Conservation (phyloP, 2,329 filamentous ascomycete genomes). For the Trichoderma hamatum region DNA sequence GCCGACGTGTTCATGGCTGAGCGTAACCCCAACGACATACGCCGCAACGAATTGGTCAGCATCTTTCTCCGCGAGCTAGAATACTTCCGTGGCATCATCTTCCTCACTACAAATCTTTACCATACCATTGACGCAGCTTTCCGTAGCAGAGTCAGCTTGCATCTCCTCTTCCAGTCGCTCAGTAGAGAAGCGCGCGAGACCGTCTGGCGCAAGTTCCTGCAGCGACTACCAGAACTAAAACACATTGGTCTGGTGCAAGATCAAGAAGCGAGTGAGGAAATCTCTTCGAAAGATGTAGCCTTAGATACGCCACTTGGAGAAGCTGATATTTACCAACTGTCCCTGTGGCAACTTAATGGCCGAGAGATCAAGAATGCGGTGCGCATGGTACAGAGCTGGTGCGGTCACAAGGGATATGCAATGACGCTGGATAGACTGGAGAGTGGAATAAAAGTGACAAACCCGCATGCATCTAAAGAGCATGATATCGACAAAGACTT, state of each 20-base stretch:
- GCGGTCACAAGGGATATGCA: constrained; percentile 47
- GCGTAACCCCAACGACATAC: constrained; percentile 49
- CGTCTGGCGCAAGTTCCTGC: constrained; percentile 53
- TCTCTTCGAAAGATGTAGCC: not conserved
- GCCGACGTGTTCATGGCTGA: constrained; percentile 57
- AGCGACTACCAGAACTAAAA: constrained; percentile 36
- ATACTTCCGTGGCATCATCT: constrained; percentile 50
- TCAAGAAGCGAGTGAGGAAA: constrained; percentile 16
- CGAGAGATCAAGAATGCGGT: constrained; percentile 53
- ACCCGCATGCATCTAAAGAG: constrained; percentile 46
- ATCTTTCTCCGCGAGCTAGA: constrained; percentile 52
- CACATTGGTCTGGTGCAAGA: not conserved
- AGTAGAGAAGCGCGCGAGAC: constrained; percentile 41
- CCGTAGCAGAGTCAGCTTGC: constrained; percentile 51
- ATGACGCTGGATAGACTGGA: constrained; percentile 49
- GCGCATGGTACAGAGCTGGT: constrained; percentile 52
- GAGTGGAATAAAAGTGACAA: constrained; percentile 50
- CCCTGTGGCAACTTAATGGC: constrained; percentile 48
- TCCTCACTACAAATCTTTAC: constrained; percentile 50
- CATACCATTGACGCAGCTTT: constrained; percentile 50
- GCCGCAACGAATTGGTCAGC: constrained; percentile 53
- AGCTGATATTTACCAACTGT: constrained; percentile 44
- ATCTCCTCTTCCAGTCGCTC: constrained; percentile 50
- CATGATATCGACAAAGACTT: constrained; percentile 34
- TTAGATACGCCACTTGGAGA: constrained; percentile 34